Base-by-base conservation (phyloP, 371 early-diverging fungal species). In the Apophysomyces variabilis region DNA sequence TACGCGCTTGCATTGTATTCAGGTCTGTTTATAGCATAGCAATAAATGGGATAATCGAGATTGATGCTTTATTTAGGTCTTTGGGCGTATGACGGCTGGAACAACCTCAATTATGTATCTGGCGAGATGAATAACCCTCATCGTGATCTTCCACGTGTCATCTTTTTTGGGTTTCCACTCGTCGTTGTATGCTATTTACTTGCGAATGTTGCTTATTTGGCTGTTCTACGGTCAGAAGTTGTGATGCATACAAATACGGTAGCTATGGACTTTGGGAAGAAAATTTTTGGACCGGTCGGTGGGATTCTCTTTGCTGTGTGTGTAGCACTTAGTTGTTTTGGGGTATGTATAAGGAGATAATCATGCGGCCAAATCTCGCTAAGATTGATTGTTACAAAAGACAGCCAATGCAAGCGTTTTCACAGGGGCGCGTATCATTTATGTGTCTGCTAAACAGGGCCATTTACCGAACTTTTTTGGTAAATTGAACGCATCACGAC, bases 11-110 rank as follows among this genome's bases (percentile, higher is more conserved):
- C 95, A 12, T 79, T 93, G 21, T 92, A 91, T 75, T 87, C 89
- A 12, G 90, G 85, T 80, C 70, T 39, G 36, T n/a, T 46, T 11
- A 18, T 0, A 41, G 47, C 36, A 16, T 45, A 12, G 4, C 54
- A 21, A 35, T 26, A 21, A 26, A 26, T 1, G 37, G 37, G 8
- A 7, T 45, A 37, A 41, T 12, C 57, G 44, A 43, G 1, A 44
- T 38, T 61, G 43, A 7, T 18, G 76, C 36, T 76, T 38, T 71
- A 64, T 41, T 62, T 72, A 78, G 88, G 89, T 36, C 79, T 97
- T n/a, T 97, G 95, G 94, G 95, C 96, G 0, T 96, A 94, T 70
- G 95, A 94, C 69, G 96, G 96, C 4, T 85, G 86, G 93, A 93
- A 93, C 62, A 95, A 93, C 66, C 76, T 97, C 11, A 95, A 95